These are phyloP conservation scores for Syzygium aqueum DNA, from an alignment of 345 rosid species.

Conservation along the genomic window DNA sequence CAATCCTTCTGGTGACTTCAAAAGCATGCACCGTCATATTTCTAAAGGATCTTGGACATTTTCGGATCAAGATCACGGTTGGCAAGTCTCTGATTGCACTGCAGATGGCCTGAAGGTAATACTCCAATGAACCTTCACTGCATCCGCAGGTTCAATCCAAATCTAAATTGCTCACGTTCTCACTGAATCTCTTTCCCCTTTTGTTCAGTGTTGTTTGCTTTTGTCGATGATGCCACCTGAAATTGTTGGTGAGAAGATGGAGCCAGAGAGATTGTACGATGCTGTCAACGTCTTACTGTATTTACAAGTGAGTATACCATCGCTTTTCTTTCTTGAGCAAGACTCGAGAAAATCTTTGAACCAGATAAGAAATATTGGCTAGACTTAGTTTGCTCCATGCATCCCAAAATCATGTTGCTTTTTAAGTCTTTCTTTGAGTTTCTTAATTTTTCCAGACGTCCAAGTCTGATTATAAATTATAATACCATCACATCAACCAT, in stretches of 20 bases:
- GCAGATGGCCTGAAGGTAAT: conserved; percentile 32
- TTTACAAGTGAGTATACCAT: conserved; percentile 24
- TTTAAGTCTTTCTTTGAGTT: neutral
- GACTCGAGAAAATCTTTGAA: neutral
- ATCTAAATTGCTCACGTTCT: neutral
- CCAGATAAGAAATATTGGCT: neutral
- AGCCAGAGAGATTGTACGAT: conserved; percentile 28
- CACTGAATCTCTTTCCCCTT: neutral
- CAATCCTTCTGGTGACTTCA: conserved; percentile 32
- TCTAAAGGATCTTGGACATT: conserved; percentile 47
- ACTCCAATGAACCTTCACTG: neutral
- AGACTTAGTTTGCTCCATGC: neutral
- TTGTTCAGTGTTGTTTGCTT: conserved; percentile 26
- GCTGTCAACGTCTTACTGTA: conserved; percentile 43
- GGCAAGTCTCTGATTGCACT: conserved; percentile 43
- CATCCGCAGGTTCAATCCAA: neutral
- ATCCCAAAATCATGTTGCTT: neutral
- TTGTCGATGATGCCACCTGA: conserved; percentile 33
- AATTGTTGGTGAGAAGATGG: conserved; percentile 34
- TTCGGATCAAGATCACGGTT: conserved; percentile 39
- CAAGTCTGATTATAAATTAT: neutral
- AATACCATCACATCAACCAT: neutral
- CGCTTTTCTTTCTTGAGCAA: neutral
- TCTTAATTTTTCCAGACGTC: too few species aligned
- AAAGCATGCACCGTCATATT: conserved; percentile 25